Conservation (phyloP, 2,329 filamentous ascomycete genomes). For the Fusarium penzigii region DNA sequence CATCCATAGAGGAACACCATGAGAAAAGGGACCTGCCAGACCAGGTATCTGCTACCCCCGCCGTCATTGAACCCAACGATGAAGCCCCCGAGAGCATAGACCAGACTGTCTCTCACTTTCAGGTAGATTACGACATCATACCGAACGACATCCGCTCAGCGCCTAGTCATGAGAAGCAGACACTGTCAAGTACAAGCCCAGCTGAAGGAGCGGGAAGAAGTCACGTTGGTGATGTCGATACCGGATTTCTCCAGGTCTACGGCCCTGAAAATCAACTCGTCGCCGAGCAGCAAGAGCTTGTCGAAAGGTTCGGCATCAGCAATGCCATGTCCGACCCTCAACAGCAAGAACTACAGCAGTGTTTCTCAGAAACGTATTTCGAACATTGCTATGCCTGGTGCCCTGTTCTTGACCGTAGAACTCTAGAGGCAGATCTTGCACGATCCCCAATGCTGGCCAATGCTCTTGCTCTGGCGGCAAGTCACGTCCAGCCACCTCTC, state of each 20-base stretch:
- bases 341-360: conserved; percentile 36
- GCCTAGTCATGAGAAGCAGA: neutral
- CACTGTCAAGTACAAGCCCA: conserved; percentile 19
- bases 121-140: conserved; percentile 2
- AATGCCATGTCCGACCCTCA: conserved; percentile 16
- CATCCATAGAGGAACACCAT: too few relatives aligned
- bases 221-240: conserved; percentile 35
- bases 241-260: conserved; percentile 37
- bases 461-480: conserved; percentile 41
- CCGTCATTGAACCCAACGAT: too few relatives aligned
- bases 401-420: conserved; percentile 39
- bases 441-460: conserved; percentile 38
- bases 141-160: neutral
- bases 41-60: too few relatives aligned
- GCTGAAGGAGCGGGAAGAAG: conserved; percentile 24
- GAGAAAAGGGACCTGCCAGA: too few relatives aligned
- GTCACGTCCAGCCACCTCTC: conserved; percentile 43
- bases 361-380: conserved; percentile 44
- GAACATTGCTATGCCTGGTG: conserved; percentile 46
- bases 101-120: neutral
- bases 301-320: conserved; percentile 27
- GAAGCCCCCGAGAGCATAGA: too few relatives aligned
- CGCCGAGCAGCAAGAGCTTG: conserved; percentile 32
- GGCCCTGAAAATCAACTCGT: conserved; percentile 35
- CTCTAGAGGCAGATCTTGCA: conserved; percentile 31